Base-by-base conservation (phyloP, 345 rosid species). In the Stellera chamaejasme region DNA sequence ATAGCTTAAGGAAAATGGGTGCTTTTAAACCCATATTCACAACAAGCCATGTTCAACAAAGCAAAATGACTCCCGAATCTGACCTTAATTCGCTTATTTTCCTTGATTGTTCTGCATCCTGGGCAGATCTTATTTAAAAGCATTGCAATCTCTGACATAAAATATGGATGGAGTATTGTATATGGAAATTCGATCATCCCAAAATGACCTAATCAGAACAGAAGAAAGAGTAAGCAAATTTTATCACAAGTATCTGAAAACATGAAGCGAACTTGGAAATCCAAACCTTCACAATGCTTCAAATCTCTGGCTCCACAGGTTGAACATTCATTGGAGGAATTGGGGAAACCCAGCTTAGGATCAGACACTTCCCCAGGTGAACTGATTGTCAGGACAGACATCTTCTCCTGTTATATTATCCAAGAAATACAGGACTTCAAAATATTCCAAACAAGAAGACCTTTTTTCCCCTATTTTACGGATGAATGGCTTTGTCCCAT, bases 121-220 rank as follows among this genome's bases (percentile, higher is more conserved):
- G 99, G 97, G 57, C 99, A 93, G 60, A 81, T 66, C 66, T 79
- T 81, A 59, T 93, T 93, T 51, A 93, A 58, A 56, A 93, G 50
- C 16, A 77, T 62, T 5, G 72, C 80, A 61, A 87, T 77, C 69
- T 93, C 94, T 2, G 91, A 76, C 2, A 86, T 57, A 59, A 62
- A 89, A 57, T 84, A 82, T 0, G 99, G 99, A 62, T 93, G 79
- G 39, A 84, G 62, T 43, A 93, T 63, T 10, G 82, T 44, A 49
- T 54, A 62, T 32, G 60, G 71, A 48, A 93, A 87, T 11, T 79
- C 78, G 45, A 93, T 76, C 48, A 77, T 64, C 39, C 97, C 99
- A 32, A 79, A 82, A 69, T 93, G 99, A 44, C 99, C 99, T 93
- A 61, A 28, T 69, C 62, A 52, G 60, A 41, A 19, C 27, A 54